Conservation (phyloP, 2,329 filamentous ascomycete species). For the Aspergillus vadensis region DNA sequence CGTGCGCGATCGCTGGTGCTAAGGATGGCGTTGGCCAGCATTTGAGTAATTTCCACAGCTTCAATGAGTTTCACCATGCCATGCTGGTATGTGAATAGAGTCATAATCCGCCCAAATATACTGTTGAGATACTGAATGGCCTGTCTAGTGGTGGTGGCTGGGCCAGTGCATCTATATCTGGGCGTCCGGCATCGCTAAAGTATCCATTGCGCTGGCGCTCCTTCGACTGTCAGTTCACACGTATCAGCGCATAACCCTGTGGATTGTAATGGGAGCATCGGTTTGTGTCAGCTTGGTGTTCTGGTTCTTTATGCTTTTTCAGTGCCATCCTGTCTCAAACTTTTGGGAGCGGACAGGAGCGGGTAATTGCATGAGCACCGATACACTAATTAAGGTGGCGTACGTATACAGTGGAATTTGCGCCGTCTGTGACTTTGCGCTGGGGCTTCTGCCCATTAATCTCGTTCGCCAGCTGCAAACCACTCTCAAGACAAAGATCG, state of each 20-base stretch:
- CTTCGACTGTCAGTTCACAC: conserved; percentile 48
- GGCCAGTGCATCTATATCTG: conserved; percentile 53
- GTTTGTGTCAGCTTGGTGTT: conserved; percentile 47
- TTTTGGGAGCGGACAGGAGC: conserved; percentile 49
- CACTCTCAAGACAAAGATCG: conserved; percentile 51
- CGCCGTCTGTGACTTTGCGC: conserved; percentile 49
- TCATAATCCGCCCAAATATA: neutral
- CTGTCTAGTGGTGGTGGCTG: conserved; percentile 47
- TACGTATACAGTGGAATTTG: conserved; percentile 51
- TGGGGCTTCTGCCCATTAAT: conserved; percentile 52
- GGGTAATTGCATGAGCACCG: conserved; percentile 42
- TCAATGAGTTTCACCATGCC: neutral
- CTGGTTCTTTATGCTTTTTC: conserved; percentile 51
- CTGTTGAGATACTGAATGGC: neutral
- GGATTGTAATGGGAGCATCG: conserved; percentile 43
- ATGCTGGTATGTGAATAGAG: conserved; percentile 5
- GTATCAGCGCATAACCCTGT: conserved; percentile 48
- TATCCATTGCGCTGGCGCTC: conserved; percentile 54
- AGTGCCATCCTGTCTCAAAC: conserved; percentile 52
- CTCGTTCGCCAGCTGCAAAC: conserved; percentile 58
- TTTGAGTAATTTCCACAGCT: conserved; percentile 9
- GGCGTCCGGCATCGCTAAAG: conserved; percentile 47
- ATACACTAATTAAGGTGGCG: conserved; percentile 53
- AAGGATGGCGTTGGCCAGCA: conserved; percentile 30
- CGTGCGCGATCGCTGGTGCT: conserved; percentile 33